A percentile compares a stretch with the other conserved stretches of the same genome.
These are phyloP conservation scores for Cenococcum geophilum DNA, from an alignment of 495 filamentous ascomycete species.

Conservation along the genomic window DNA sequence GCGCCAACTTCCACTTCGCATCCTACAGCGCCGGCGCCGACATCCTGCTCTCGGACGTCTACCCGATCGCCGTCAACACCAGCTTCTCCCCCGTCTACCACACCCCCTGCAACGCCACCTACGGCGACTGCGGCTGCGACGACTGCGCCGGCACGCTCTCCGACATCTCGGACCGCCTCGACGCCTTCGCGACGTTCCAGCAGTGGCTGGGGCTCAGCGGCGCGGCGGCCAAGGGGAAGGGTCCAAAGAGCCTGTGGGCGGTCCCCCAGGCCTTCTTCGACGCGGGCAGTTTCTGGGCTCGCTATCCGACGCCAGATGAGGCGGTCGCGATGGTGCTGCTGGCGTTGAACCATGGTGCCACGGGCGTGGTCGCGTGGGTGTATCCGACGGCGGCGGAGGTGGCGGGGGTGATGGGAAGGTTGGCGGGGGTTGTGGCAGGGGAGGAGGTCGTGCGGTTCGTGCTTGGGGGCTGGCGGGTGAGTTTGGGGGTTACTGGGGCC, in stretches of 20 bases:
- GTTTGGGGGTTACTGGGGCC: slow-evolving; percentile 7
- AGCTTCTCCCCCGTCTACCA: slow-evolving; percentile 41
- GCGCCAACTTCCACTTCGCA: slow-evolving; percentile 63
- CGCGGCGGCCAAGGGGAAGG: background rate
- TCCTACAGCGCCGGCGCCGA: slow-evolving; percentile 56
- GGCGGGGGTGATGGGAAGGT: slow-evolving; percentile 41
- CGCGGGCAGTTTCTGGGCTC: slow-evolving; percentile 52
- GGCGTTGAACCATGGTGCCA: slow-evolving; percentile 57
- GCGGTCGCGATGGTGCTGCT: slow-evolving; percentile 55
- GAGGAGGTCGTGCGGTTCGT: slow-evolving; percentile 41
- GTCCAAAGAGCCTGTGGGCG: slow-evolving; percentile 51
- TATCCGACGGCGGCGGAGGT: slow-evolving; percentile 46
- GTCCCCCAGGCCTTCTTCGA: slow-evolving; percentile 61
- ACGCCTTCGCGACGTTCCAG: slow-evolving; percentile 44
- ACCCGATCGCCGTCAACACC: slow-evolving; percentile 57
- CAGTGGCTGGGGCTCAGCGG: slow-evolving; percentile 35
- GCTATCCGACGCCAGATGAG: slow-evolving; percentile 52
- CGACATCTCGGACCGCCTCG: slow-evolving; percentile 52
- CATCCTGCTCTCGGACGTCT: slow-evolving; percentile 61
- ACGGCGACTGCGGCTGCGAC: slow-evolving; percentile 70
- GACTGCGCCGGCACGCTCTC: slow-evolving; percentile 52
- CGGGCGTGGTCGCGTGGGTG: slow-evolving; percentile 48
- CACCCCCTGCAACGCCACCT: slow-evolving; percentile 57
- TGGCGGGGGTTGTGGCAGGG: slow-evolving; percentile 43
- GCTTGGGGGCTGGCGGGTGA: slow-evolving; percentile 33